Conservation (phyloP, 495 filamentous ascomycete species). For the Daldinia decipiens region DNA sequence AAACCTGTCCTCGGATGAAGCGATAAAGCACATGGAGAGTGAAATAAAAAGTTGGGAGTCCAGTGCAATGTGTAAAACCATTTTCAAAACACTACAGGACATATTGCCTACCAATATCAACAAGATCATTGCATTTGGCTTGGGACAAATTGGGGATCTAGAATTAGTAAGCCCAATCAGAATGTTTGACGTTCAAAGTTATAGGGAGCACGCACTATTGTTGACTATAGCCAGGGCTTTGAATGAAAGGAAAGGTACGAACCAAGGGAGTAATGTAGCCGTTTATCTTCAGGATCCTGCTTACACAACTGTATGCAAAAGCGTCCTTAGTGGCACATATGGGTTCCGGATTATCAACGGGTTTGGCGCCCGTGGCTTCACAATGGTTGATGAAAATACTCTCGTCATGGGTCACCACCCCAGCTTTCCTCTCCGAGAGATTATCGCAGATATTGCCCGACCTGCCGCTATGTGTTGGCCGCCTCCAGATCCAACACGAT, state of each 20-base stretch:
- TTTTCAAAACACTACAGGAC: background rate
- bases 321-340: background rate
- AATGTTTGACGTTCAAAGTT: background rate
- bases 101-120: background rate
- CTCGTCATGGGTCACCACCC: slow-evolving; percentile 36
- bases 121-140: slow-evolving; percentile 18
- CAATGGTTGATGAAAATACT: slow-evolving; percentile 40
- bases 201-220: slow-evolving; percentile 6
- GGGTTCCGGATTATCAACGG: background rate
- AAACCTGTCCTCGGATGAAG: background rate
- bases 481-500: background rate
- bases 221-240: background rate
- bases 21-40: background rate
- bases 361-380: slow-evolving; percentile 32
- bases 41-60: slow-evolving; percentile 1
- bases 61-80: background rate
- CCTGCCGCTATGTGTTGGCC: slow-evolving; percentile 47
- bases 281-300: slow-evolving; percentile 12
- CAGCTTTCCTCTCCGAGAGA: slow-evolving; percentile 40
- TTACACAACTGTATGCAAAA: slow-evolving; percentile 4
- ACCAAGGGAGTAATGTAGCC: background rate
- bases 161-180: background rate
- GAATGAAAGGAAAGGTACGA: background rate
- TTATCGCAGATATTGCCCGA: slow-evolving; percentile 45
- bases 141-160: background rate